Conservation (phyloP, 345 rosid species). For the Sonneratia alba region DNA sequence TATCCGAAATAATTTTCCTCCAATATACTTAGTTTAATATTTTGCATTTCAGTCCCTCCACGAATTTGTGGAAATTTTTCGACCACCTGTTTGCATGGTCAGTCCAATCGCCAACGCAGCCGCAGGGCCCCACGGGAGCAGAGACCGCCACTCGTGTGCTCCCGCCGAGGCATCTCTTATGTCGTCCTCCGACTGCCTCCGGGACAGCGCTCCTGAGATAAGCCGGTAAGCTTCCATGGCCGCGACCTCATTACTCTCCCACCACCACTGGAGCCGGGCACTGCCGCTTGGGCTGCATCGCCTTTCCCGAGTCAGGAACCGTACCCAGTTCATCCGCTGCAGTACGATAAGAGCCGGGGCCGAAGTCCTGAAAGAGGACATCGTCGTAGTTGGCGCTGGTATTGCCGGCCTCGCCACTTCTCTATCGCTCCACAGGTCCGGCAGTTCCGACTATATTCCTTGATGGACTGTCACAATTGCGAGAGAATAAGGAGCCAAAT, state of each 20-base stretch:
- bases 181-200: neutral
- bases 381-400: constrained; percentile 76
- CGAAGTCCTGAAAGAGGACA: constrained; percentile 37
- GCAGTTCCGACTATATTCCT: neutral
- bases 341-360: constrained; percentile 17
- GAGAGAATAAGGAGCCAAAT: neutral
- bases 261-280: neutral
- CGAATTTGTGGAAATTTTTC: neutral
- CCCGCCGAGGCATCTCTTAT: neutral
- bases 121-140: neutral
- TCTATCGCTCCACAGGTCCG: constrained; percentile 62
- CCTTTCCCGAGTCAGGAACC: constrained; percentile 22
- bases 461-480: neutral
- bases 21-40: too few species aligned
- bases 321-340: constrained; percentile 9
- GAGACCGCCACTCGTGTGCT: neutral
- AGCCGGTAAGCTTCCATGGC: neutral
- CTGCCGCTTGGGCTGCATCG: constrained; percentile 10
- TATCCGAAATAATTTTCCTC: too few species aligned
- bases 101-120: neutral
- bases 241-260: constrained; percentile 4
- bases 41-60: too few species aligned
- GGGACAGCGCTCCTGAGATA: neutral
- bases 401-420: constrained; percentile 91
- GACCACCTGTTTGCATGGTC: constrained; percentile 19